A percentile compares a stretch with the other conserved stretches of the same genome.
Evolutionary conservation across 768 basidiomycete genomes (phyloP).

Genomic region (Auricularia auricula-judae): DNA sequence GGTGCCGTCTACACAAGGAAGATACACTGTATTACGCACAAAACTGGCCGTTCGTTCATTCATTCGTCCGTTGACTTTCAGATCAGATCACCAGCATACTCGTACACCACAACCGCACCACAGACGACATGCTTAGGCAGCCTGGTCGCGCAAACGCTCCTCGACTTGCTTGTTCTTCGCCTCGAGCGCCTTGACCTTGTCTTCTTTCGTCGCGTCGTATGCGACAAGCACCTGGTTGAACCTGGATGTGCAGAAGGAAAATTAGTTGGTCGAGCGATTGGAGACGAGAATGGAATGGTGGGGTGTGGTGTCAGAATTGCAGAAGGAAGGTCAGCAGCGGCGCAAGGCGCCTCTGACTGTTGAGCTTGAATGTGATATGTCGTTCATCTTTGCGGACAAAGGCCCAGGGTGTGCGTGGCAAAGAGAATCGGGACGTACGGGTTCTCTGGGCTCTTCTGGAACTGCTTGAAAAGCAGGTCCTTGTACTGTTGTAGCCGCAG

Average conservation of each 20-base stretch:
- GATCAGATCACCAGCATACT: no score
- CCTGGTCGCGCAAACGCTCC: slow-evolving; percentile 39
- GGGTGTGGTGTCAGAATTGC: neutral
- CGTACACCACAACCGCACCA: no score
- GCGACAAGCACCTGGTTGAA: slow-evolving; percentile 75
- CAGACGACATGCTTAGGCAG: neutral
- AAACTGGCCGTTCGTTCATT: no score
- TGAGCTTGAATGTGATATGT: neutral
- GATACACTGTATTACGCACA: no score
- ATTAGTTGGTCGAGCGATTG: neutral
- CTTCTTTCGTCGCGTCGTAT: slow-evolving; percentile 84
- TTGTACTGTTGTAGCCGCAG: slow-evolving; percentile 85
- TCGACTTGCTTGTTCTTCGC: slow-evolving; percentile 54
- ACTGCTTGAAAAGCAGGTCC: slow-evolving; percentile 85
- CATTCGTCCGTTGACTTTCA: no score
- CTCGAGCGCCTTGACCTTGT: slow-evolving; percentile 66
- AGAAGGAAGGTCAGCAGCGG: neutral
- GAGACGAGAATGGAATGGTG: neutral
- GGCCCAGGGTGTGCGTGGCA: neutral
- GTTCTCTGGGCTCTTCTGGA: slow-evolving; percentile 94
- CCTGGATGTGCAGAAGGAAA: slow-evolving; percentile 25
- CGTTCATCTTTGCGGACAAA: neutral
- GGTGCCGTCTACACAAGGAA: no score
- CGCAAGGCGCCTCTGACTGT: neutral
- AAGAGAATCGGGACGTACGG: slow-evolving; percentile 43